Base-by-base conservation (phyloP, 2,329 filamentous ascomycete species). In the Aureobasidium sp. region DNA sequence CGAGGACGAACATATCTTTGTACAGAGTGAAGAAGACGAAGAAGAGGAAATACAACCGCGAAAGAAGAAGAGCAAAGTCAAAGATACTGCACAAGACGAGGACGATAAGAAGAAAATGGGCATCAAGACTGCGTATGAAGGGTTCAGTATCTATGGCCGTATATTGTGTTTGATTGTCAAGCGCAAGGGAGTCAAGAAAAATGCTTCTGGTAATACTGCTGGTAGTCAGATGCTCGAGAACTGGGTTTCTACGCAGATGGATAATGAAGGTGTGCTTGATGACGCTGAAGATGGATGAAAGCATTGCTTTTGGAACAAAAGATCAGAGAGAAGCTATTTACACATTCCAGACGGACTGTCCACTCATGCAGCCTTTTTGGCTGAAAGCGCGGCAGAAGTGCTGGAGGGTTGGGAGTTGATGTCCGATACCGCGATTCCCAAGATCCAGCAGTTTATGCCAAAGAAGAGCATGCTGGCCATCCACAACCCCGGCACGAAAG, bases 141-240 rank as follows among this genome's bases (percentile, higher is more conserved):
- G 94, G 9, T 97, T 97, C 76, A 90, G 88, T 69, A 97, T 99
- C 71, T 96, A 96, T 76, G 91, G 94, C 12, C 88, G 91, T 68
- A 91, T 96, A 51, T 79, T 99, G 29, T 97, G 92, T 74, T 81
- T 99, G 63, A 88, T 99, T 9, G 87, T 99, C 74, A 89, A 88
- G 72, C 86, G 88, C 64, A 87, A 86, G 66, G 81, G 79, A 52
- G 78, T 75, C 67, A 81, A 76, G 67, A 72, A 66, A 29, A 48
- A 68, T 17, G 63, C 63, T 17, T 66, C 62, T 9, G 68, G 69
- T 23, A 51, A 63, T 8, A 64, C 58, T 13, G 65, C 64, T 13
- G 71, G 71, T 23, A 73, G 70, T 44, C 69, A 73, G 63, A 75
- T 75, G 73, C 69, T 75, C 67, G 73, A 75, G 68, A 69, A 71